A percentile compares a stretch with the other conserved stretches of the same genome.
These are phyloP conservation scores for Nigrograna mackinnonii DNA, from an alignment of 2,329 filamentous ascomycete species.

Conservation along the genomic window DNA sequence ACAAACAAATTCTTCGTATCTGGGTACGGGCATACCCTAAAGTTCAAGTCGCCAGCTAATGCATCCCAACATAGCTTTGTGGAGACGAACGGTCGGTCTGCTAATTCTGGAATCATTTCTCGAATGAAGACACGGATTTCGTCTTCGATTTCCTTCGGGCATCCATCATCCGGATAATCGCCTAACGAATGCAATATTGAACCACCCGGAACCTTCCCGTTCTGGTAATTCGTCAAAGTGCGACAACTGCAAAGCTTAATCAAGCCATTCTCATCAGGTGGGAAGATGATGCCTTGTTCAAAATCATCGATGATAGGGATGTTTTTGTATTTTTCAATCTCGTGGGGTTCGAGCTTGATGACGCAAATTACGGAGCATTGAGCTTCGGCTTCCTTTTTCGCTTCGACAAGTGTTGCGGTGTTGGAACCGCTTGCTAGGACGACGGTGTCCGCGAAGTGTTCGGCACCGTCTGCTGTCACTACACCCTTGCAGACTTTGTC, in stretches of 20 bases:
- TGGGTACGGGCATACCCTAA: constrained; percentile 62
- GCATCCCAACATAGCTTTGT: constrained; percentile 66
- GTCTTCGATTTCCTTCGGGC: constrained; percentile 58
- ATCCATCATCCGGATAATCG: constrained; percentile 42
- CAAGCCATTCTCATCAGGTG: constrained; percentile 61
- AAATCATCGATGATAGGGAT: constrained; percentile 65
- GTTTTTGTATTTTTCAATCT: constrained; percentile 56
- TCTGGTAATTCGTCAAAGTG: constrained; percentile 45
- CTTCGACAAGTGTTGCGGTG: too few relatives aligned
- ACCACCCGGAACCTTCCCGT: constrained; percentile 34
- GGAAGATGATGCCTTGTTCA: constrained; percentile 68
- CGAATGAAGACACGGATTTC: constrained; percentile 55
- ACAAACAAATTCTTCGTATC: constrained; percentile 52
- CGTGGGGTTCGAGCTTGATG: constrained; percentile 58
- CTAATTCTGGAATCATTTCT: constrained; percentile 57
- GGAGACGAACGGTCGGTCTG: constrained; percentile 59
- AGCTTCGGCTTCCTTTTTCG: constrained; percentile 62
- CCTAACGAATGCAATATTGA: constrained; percentile 49
- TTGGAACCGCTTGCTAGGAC: constrained; percentile 59
- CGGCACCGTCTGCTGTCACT: constrained; percentile 9
- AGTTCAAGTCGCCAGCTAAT: constrained; percentile 63
- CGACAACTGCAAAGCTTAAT: constrained; percentile 63
- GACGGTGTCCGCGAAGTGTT: constrained; percentile 22
- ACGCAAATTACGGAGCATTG: constrained; percentile 66
- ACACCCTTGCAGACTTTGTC: too few relatives aligned